Percentiles rank a stretch among this genome's conserved stretches.
These are phyloP conservation scores for Przewalskia tangutica DNA, from an alignment of 257 asterid genomes.

Conservation along the genomic window DNA sequence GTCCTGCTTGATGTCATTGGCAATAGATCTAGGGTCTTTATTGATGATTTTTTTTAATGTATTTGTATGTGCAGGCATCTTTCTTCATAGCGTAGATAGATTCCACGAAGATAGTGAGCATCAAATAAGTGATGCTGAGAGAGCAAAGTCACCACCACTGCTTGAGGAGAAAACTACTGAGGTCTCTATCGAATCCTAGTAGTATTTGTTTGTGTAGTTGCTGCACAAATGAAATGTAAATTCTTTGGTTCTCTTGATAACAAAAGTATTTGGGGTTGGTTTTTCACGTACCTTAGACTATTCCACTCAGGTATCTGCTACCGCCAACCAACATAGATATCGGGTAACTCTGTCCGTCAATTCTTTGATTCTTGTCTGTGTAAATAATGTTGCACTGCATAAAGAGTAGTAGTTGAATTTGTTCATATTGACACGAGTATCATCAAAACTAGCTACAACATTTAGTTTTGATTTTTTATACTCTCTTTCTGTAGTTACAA, in stretches of 20 bases:
- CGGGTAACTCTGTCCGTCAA: neutral
- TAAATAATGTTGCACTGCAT: neutral
- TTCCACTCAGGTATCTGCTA: neutral
- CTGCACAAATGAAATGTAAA: neutral
- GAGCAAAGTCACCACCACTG: slow-evolving; percentile 48
- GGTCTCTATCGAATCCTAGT: slow-evolving; percentile 2
- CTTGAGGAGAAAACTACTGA: slow-evolving; percentile 38
- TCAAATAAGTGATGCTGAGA: slow-evolving; percentile 18
- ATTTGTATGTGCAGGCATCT: slow-evolving; percentile 39
- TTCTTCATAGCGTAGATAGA: slow-evolving; percentile 64
- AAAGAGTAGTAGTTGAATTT: neutral
- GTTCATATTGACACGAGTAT: neutral
- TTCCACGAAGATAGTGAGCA: slow-evolving; percentile 52
- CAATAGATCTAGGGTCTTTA: neutral
- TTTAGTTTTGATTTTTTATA: neutral
- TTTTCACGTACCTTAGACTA: neutral
- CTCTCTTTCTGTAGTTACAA: neutral
- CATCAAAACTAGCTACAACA: neutral
- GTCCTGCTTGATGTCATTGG: neutral
- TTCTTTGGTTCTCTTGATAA: neutral
- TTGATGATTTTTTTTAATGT: neutral
- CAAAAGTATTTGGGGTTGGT: neutral
- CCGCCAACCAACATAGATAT: neutral
- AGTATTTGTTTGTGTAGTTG: neutral
- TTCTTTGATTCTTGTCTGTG: neutral